Evolutionary conservation across 305 asterid genomes (phyloP).

Genomic region (Striga hermonthica): DNA sequence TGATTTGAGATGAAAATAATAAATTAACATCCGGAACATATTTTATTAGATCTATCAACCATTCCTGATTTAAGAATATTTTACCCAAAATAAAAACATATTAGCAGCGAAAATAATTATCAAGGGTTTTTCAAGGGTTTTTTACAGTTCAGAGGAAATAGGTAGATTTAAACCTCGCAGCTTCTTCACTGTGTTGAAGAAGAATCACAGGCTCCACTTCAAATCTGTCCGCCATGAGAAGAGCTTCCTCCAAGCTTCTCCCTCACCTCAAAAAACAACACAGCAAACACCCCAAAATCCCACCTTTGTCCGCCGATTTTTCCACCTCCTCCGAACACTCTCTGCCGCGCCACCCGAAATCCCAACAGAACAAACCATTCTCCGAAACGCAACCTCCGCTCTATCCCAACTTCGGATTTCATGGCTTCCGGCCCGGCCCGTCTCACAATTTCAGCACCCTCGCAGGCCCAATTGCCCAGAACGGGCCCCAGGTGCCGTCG

Average conservation of each 20-base stretch:
- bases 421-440: conserved; percentile 19
- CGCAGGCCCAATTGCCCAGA: conserved; percentile 39
- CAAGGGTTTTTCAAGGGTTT: conserved; percentile 50
- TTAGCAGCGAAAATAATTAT: background rate
- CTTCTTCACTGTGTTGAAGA: too few species aligned
- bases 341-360: conserved; percentile 32
- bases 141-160: background rate
- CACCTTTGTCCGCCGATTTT: conserved; percentile 38
- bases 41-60: too few species aligned
- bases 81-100: background rate
- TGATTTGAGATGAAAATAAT: too few species aligned
- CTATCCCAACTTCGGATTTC: conserved; percentile 30
- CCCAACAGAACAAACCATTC: conserved; percentile 36
- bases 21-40: too few species aligned
- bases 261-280: conserved; percentile 37
- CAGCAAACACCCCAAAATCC: conserved; percentile 32
- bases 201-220: background rate
- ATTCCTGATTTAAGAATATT: too few species aligned
- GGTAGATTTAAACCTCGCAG: too few species aligned
- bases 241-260: conserved; percentile 51
- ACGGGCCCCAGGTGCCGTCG: conserved; percentile 48
- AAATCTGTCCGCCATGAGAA: conserved; percentile 54
- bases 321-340: conserved; percentile 29
- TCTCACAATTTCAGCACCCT: conserved; percentile 48
- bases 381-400: conserved; percentile 32